Evolutionary conservation across 306 rosid genomes (phyloP).

Genomic region (Mimosa bimucronata): DNA sequence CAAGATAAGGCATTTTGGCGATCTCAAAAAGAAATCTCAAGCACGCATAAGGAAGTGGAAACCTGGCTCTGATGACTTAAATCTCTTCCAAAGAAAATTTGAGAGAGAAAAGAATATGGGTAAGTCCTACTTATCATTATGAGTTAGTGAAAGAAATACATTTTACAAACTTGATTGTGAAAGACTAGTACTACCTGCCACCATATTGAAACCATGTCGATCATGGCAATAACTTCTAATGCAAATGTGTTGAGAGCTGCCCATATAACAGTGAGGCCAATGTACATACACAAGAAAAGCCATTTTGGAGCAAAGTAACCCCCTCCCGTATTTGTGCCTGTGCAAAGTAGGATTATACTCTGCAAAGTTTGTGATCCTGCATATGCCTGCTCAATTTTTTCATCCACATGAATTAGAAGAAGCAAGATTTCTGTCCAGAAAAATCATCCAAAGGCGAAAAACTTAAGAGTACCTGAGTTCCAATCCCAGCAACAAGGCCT

Average conservation of each 20-base stretch:
- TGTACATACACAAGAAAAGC: slow-evolving; percentile 83
- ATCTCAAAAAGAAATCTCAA: too few relatives aligned
- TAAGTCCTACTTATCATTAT: background rate
- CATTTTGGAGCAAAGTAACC: slow-evolving; percentile 87
- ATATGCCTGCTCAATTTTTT: slow-evolving; percentile 60
- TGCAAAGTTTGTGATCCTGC: slow-evolving; percentile 88
- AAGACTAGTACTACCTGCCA: slow-evolving; percentile 70
- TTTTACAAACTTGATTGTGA: slow-evolving; percentile 3
- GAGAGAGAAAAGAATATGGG: background rate
- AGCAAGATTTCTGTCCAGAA: background rate
- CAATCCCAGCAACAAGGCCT: slow-evolving; percentile 84
- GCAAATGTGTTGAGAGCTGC: slow-evolving; percentile 86
- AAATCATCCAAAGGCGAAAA: background rate
- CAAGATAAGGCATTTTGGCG: too few relatives aligned
- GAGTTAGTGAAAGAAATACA: background rate
- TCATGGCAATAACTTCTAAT: slow-evolving; percentile 74
- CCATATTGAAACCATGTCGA: slow-evolving; percentile 82
- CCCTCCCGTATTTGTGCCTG: slow-evolving; percentile 82
- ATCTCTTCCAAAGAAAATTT: background rate
- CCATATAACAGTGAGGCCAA: slow-evolving; percentile 81
- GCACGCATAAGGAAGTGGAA: too few relatives aligned
- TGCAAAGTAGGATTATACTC: slow-evolving; percentile 68
- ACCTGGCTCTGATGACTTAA: background rate
- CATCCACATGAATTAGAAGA: slow-evolving; percentile 32
- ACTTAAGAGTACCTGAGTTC: slow-evolving; percentile 69